Evolutionary conservation across 805 yeast genomes (phyloP).

Genomic region (Barnettozyma wickerhamii): DNA sequence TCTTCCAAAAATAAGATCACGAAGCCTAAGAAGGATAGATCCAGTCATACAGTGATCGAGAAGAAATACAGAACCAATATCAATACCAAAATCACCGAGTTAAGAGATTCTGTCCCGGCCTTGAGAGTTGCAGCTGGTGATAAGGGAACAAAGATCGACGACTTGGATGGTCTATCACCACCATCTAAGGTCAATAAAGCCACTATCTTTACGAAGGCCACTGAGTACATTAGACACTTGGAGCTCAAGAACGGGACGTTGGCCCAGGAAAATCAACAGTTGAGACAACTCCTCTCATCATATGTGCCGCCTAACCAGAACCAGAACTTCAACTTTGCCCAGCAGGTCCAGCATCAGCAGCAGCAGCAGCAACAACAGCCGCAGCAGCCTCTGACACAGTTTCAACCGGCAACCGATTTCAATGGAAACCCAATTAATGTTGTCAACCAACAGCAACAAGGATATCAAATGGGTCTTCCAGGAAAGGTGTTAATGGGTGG

Average conservation of each 20-base stretch:
- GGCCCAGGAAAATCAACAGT: conserved; percentile 46
- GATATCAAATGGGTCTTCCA: conserved; percentile 26
- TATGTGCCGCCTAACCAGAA: conserved; percentile 4
- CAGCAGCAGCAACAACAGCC: conserved; percentile 9
- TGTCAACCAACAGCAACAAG: conserved; percentile 20
- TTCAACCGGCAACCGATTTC: conserved; percentile 23
- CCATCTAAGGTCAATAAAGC: conserved; percentile 76
- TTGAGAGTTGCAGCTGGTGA: conserved; percentile 58
- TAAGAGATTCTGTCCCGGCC: conserved; percentile 76
- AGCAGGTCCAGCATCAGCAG: conserved; percentile 13
- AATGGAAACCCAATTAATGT: conserved; percentile 24
- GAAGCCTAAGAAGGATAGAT: conserved; percentile 49
- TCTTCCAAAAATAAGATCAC: conserved; percentile 21
- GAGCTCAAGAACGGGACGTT: conserved; percentile 42
- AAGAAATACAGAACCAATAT: conserved; percentile 77
- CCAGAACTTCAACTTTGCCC: conserved; percentile 13
- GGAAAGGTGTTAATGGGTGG: conserved; percentile 43
- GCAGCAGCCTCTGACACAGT: conserved; percentile 8
- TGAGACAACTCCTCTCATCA: conserved; percentile 27
- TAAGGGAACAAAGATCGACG: conserved; percentile 37
- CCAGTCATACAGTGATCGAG: conserved; percentile 76
- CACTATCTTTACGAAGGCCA: conserved; percentile 69
- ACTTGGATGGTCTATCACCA: conserved; percentile 71
- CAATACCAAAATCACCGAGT: conserved; percentile 61
- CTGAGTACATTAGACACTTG: conserved; percentile 73